Evolutionary conservation across 2,329 filamentous ascomycete species (phyloP).

Genomic region (Reticulascus tulasneorum): DNA sequence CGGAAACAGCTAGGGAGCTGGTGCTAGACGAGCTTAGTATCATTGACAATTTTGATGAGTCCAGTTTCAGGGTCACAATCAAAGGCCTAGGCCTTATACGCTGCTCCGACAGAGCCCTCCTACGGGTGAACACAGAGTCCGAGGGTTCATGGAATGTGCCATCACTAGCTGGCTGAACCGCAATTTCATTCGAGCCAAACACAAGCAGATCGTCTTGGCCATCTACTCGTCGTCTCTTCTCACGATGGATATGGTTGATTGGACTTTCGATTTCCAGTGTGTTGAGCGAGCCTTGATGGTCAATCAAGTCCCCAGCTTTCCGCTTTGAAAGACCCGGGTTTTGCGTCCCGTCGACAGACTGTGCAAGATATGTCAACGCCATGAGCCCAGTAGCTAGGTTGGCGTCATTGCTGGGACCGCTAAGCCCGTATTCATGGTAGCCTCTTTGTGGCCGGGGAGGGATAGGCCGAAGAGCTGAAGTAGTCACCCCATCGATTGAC

Average conservation of each 20-base stretch:
- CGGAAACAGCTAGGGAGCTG: too few relatives aligned
- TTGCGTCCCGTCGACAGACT: conserved; percentile 2
- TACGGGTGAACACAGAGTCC: too few relatives aligned
- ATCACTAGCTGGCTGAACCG: too few relatives aligned
- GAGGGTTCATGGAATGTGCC: too few relatives aligned
- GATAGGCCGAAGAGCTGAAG: too few relatives aligned
- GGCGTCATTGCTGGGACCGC: too few relatives aligned
- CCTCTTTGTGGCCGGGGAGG: too few relatives aligned
- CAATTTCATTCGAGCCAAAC: too few relatives aligned
- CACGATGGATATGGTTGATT: background rate
- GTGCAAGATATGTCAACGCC: conserved; percentile 7
- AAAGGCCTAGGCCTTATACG: background rate
- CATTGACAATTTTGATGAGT: conserved; percentile 3
- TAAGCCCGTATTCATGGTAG: too few relatives aligned
- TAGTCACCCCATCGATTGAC: background rate
- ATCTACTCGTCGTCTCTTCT: conserved; percentile 3
- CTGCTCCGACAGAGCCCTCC: background rate
- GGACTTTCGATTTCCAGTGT: background rate
- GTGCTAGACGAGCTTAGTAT: background rate
- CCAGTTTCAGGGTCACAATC: conserved; percentile 9
- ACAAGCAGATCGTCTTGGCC: too few relatives aligned
- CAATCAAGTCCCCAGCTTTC: conserved; percentile 2
- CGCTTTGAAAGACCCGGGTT: conserved; percentile 2
- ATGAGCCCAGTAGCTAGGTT: too few relatives aligned
- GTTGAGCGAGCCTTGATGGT: too few relatives aligned